Evolutionary conservation across 2,329 filamentous ascomycete species (phyloP).

Genomic region (Bipolaris oryzae): DNA sequence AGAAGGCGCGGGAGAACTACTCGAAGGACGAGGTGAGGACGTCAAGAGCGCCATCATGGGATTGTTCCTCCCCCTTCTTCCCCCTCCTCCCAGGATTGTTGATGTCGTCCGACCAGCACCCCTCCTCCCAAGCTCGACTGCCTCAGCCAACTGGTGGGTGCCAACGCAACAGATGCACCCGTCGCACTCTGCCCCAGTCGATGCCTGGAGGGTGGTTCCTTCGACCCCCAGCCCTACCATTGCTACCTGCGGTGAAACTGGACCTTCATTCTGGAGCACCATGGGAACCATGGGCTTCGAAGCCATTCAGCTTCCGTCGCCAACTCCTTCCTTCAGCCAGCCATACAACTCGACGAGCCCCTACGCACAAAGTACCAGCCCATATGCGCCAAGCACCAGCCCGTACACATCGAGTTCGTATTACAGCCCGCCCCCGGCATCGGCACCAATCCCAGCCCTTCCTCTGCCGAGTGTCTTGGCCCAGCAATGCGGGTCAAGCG

Average conservation of each 20-base stretch:
- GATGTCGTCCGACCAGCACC: conserved; percentile 87
- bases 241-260: conserved; percentile 74
- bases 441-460: conserved; percentile 74
- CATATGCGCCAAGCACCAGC: conserved; percentile 56
- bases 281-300: conserved; percentile 66
- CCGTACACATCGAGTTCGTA: conserved; percentile 74
- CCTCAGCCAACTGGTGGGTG: conserved; percentile 79
- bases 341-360: conserved; percentile 53
- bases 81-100: conserved; percentile 86
- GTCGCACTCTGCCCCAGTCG: conserved; percentile 72
- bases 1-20: conserved; percentile 90
- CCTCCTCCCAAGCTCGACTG: conserved; percentile 81
- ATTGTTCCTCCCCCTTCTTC: conserved; percentile 82
- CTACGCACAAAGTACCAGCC: conserved; percentile 49
- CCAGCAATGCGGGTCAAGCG: conserved; percentile 78
- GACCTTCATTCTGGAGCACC: conserved; percentile 77
- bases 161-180: conserved; percentile 64
- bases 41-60: conserved; percentile 86
- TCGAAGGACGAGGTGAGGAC: conserved; percentile 89
- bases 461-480: conserved; percentile 86
- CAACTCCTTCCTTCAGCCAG: conserved; percentile 79
- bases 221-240: conserved; percentile 78
- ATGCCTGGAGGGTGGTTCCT: conserved; percentile 88
- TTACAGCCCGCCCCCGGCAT: conserved; percentile 79
- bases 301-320: conserved; percentile 74